Conservation (phyloP, 2,329 filamentous ascomycete genomes). For the Tricladium varicosporioides region DNA sequence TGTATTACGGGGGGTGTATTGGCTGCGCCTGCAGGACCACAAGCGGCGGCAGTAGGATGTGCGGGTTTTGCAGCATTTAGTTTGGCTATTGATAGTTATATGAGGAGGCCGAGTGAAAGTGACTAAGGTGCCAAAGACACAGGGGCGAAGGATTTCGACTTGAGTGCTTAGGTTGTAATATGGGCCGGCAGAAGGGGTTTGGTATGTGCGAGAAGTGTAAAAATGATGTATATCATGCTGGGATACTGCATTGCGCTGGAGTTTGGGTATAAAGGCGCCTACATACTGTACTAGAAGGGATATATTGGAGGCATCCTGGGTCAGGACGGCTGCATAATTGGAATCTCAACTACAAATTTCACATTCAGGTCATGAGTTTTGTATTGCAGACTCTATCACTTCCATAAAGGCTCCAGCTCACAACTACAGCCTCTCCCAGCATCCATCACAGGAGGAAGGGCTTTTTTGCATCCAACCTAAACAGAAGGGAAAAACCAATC, state of each 20-base stretch:
- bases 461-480: too few relatives aligned
- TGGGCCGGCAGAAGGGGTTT: not conserved
- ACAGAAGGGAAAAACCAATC: too few relatives aligned
- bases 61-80: conserved; percentile 92
- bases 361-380: too few relatives aligned
- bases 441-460: too few relatives aligned
- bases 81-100: conserved; percentile 87
- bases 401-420: too few relatives aligned
- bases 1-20: conserved; percentile 90
- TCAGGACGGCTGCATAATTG: too few relatives aligned
- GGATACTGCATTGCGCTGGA: conserved; percentile 1
- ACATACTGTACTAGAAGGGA: not conserved
- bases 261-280: not conserved
- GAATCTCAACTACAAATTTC: too few relatives aligned
- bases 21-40: conserved; percentile 82
- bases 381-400: too few relatives aligned
- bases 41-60: conserved; percentile 84
- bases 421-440: too few relatives aligned
- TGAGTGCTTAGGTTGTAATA: not conserved
- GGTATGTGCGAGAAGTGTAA: not conserved
- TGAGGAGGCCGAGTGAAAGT: conserved; percentile 72
- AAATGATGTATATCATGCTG: not conserved
- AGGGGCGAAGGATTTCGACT: not conserved
- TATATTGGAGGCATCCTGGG: too few relatives aligned
- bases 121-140: conserved; percentile 21